A percentile compares a stretch with the other conserved stretches of the same genome.
phyloP scores from a whole-genome alignment of 2,329 filamentous ascomycete genomes.

The Aaosphaeria pasadenensis region DNA sequence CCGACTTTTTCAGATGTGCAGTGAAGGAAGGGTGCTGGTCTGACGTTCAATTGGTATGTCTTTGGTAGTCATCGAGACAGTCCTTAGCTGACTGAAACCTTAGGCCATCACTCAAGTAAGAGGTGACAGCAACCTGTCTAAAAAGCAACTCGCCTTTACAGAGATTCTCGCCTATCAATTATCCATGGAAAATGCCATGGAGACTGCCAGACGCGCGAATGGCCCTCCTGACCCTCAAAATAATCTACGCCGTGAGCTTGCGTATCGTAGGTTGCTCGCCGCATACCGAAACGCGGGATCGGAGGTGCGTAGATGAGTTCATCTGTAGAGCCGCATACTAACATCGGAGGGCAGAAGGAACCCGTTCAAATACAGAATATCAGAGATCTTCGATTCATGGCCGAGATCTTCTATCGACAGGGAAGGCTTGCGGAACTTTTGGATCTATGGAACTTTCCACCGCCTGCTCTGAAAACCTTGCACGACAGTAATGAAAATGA shows the following conservation, averaged over 20 bases:
- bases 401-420: conserved; percentile 25
- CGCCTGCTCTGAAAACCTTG: conserved; percentile 11
- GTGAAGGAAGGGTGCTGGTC: conserved; percentile 32
- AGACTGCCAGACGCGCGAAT: no score
- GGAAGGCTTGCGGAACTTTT: conserved; percentile 19
- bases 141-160: not conserved
- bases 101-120: conserved; percentile 26
- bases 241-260: not conserved
- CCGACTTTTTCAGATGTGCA: conserved; percentile 22
- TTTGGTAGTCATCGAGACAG: not conserved
- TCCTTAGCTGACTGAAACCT: no score
- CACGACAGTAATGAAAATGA: conserved; percentile 21
- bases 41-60: conserved; percentile 28
- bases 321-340: no score
- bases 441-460: conserved; percentile 19
- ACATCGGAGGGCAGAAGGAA: conserved; percentile 14
- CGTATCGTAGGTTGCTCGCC: not conserved
- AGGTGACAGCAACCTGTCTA: not conserved
- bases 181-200: not conserved
- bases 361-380: conserved; percentile 24
- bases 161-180: not conserved
- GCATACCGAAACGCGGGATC: not conserved
- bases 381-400: conserved; percentile 34
- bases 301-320: no score
- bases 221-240: not conserved